phyloP scores from a whole-genome alignment of 495 filamentous ascomycete species.

The Aspergillus carlsbadensis region DNA sequence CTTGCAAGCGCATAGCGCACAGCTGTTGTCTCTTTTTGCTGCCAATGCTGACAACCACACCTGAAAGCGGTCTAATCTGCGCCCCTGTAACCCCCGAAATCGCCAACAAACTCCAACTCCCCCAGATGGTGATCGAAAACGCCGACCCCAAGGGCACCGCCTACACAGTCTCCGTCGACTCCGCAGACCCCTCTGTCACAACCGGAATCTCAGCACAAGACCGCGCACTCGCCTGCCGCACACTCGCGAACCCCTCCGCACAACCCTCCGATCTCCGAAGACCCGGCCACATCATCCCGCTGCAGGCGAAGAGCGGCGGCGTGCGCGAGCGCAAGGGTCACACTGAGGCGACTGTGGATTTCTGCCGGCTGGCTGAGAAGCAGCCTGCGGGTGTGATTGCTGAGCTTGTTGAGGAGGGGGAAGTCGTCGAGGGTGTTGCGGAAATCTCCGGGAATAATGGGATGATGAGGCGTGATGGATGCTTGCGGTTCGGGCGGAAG shows the following conservation, averaged over 20 bases:
- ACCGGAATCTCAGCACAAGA: slow-evolving; percentile 92
- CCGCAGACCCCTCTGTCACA: slow-evolving; percentile 65
- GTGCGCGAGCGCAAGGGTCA: slow-evolving; percentile 78
- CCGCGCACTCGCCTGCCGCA: slow-evolving; percentile 75
- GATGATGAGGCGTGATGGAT: slow-evolving; percentile 93
- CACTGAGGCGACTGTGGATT: slow-evolving; percentile 88
- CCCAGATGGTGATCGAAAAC: slow-evolving; percentile 84
- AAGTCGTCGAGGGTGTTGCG: slow-evolving; percentile 58
- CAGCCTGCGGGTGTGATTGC: slow-evolving; percentile 76
- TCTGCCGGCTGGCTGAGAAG: slow-evolving; percentile 79
- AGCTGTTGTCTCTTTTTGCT: neutral
- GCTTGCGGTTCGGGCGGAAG: slow-evolving; percentile 79
- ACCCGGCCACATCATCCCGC: slow-evolving; percentile 88
- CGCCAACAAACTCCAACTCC: slow-evolving; percentile 67
- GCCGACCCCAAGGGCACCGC: slow-evolving; percentile 86
- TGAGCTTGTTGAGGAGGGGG: slow-evolving; percentile 80
- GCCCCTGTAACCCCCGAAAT: slow-evolving; percentile 71
- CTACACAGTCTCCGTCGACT: slow-evolving; percentile 86
- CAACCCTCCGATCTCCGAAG: slow-evolving; percentile 64
- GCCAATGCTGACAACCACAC: neutral
- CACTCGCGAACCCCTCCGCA: slow-evolving; percentile 66
- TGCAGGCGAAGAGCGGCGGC: slow-evolving; percentile 77
- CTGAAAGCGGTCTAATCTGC: slow-evolving; percentile 81
- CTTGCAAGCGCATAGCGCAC: slow-evolving; percentile 1
- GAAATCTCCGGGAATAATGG: slow-evolving; percentile 60